phyloP scores from a whole-genome alignment of 2,329 filamentous ascomycete species.

The Pleoardoris graminearum region DNA sequence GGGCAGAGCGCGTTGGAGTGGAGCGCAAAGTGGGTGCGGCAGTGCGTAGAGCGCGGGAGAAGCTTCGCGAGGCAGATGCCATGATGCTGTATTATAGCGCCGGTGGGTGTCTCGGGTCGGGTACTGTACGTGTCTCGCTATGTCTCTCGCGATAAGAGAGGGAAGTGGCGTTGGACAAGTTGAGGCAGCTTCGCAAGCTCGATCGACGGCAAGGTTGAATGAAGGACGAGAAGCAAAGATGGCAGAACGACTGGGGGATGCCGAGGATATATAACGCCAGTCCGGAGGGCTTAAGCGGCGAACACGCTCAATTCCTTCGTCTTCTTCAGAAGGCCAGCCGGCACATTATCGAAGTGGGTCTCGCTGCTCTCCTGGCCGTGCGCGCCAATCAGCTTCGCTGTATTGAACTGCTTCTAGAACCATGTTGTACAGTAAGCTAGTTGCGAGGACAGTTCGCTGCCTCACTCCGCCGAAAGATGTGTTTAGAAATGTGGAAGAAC shows the following conservation, averaged over 20 bases:
- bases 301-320: slow-evolving; percentile 4
- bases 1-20: slow-evolving; percentile 59
- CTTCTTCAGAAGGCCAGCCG: slow-evolving; percentile 5
- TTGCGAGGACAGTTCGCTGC: neutral
- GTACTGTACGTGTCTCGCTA: neutral
- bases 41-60: slow-evolving; percentile 48
- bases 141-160: neutral
- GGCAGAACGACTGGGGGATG: neutral
- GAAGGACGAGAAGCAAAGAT: slow-evolving; percentile 13
- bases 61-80: slow-evolving; percentile 41
- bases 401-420: slow-evolving; percentile 19
- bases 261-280: neutral
- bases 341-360: slow-evolving; percentile 17
- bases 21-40: slow-evolving; percentile 56
- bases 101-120: neutral
- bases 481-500: neutral
- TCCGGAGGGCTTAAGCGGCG: neutral
- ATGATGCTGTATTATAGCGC: slow-evolving; percentile 22
- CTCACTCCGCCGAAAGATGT: neutral
- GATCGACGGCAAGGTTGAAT: slow-evolving; percentile 15
- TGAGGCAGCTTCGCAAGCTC: slow-evolving; percentile 2
- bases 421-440: slow-evolving; percentile 21
- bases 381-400: neutral
- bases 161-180: neutral
- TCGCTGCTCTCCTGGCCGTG: neutral